phyloP scores from a whole-genome alignment of 1,139 yeast genomes.

The Blastobotrys capitulatus region DNA sequence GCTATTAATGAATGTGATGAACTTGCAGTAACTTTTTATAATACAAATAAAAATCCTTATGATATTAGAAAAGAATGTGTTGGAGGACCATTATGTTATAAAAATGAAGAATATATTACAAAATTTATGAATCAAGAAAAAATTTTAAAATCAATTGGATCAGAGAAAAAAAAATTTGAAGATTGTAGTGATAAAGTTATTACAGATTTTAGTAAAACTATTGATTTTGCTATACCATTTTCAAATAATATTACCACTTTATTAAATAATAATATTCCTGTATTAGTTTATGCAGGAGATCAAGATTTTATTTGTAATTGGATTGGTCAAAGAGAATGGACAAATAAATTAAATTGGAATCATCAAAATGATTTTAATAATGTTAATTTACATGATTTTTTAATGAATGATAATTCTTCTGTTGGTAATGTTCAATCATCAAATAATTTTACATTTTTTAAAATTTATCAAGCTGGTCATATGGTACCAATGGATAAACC shows the following conservation, averaged over 20 bases:
- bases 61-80: slow-evolving; percentile 65
- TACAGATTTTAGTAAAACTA: slow-evolving; percentile 67
- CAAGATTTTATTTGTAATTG: slow-evolving; percentile 87
- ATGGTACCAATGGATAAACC: slow-evolving; percentile 76
- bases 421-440: slow-evolving; percentile 39
- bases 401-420: slow-evolving; percentile 38
- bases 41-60: slow-evolving; percentile 61
- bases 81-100: slow-evolving; percentile 63
- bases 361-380: slow-evolving; percentile 29
- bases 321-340: slow-evolving; percentile 83
- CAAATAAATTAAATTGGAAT: slow-evolving; percentile 59
- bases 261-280: slow-evolving; percentile 56
- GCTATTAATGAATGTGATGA: slow-evolving; percentile 42
- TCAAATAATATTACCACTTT: slow-evolving; percentile 54
- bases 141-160: slow-evolving; percentile 75
- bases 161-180: slow-evolving; percentile 72
- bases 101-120: slow-evolving; percentile 58
- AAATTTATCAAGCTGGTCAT: slow-evolving; percentile 58
- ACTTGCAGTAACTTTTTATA: slow-evolving; percentile 46
- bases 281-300: slow-evolving; percentile 81
- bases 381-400: slow-evolving; percentile 34
- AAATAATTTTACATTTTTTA: slow-evolving; percentile 50
- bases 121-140: slow-evolving; percentile 60
- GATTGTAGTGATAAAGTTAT: slow-evolving; percentile 55
- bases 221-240: slow-evolving; percentile 61